A percentile compares a stretch with the other conserved stretches of the same genome.
Evolutionary conservation across 2,329 filamentous ascomycete species (phyloP).

Genomic region (Xylaria sp.): DNA sequence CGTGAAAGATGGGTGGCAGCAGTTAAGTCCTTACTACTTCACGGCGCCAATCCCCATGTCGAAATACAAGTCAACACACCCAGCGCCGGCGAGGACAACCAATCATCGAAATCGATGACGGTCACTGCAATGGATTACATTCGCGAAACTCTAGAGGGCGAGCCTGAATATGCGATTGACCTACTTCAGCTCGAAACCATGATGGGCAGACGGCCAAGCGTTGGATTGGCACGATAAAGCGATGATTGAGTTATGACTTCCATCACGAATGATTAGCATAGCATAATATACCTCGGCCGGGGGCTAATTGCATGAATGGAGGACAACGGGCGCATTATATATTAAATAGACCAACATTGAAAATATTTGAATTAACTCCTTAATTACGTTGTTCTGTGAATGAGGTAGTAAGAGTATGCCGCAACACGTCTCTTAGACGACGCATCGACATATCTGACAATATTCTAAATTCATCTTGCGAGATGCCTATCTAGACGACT

Average conservation of each 20-base stretch:
- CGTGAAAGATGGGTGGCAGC: slow-evolving; percentile 49
- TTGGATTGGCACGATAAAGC: slow-evolving; percentile 44
- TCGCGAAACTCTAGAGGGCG: slow-evolving; percentile 48
- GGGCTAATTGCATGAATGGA: slow-evolving; percentile 22
- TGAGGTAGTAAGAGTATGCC: background rate
- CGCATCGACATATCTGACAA: too few species aligned
- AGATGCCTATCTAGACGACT: too few species aligned
- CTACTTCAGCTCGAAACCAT: slow-evolving; percentile 47
- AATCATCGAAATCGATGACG: slow-evolving; percentile 41
- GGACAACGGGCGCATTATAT: slow-evolving; percentile 27
- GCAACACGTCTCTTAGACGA: too few species aligned
- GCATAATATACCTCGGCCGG: slow-evolving; percentile 18
- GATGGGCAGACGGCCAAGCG: slow-evolving; percentile 46
- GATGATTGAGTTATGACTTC: slow-evolving; percentile 24
- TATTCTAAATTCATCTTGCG: too few species aligned
- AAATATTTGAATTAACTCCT: background rate
- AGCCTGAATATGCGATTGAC: slow-evolving; percentile 50
- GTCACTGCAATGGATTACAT: slow-evolving; percentile 48
- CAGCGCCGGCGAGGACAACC: slow-evolving; percentile 39
- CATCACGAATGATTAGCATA: slow-evolving; percentile 27
- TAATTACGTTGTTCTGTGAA: background rate
- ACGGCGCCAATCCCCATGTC: slow-evolving; percentile 48
- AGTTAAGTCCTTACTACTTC: slow-evolving; percentile 46
- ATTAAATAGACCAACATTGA: slow-evolving; percentile 19
- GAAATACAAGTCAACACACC: slow-evolving; percentile 45